Evolutionary conservation across 2,329 filamentous ascomycete genomes (phyloP).

Genomic region (Trichoderma simmonsii): DNA sequence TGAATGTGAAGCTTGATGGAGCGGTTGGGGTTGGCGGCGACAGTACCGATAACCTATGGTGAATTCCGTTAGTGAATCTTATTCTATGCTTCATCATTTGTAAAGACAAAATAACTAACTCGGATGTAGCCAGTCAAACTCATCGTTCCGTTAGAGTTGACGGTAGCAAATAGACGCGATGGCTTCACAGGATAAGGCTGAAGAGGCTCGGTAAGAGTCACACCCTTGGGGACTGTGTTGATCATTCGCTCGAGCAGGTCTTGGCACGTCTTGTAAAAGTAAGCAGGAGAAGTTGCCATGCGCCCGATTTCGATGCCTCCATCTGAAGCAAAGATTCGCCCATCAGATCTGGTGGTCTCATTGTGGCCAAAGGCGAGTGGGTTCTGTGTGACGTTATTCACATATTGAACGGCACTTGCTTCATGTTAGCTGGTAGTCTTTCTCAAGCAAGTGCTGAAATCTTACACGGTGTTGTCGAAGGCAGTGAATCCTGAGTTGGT

Average conservation of each 20-base stretch:
- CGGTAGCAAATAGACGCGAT: conserved; percentile 13
- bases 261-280: conserved; percentile 19
- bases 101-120: not conserved
- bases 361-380: conserved; percentile 25
- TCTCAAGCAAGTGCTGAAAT: not conserved
- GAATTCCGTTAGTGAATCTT: not conserved
- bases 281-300: conserved; percentile 14
- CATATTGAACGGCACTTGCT: conserved; percentile 22
- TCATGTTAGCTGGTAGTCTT: not conserved
- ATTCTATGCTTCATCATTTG: not conserved
- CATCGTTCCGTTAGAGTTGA: conserved; percentile 19
- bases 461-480: conserved; percentile 25
- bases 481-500: conserved; percentile 10
- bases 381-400: conserved; percentile 24
- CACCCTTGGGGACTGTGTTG: conserved; percentile 19
- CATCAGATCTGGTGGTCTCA: conserved; percentile 23
- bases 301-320: conserved; percentile 17
- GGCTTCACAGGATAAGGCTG: conserved; percentile 19
- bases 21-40: conserved; percentile 14
- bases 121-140: conserved; percentile 14
- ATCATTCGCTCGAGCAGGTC: conserved; percentile 20
- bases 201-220: conserved; percentile 17
- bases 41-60: not conserved
- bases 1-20: conserved; percentile 18
- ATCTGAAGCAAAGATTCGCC: conserved; percentile 25